A percentile compares a stretch with the other conserved stretches of the same genome.
Evolutionary conservation across 306 rosid genomes (phyloP).

Genomic region (Medicago arabica): DNA sequence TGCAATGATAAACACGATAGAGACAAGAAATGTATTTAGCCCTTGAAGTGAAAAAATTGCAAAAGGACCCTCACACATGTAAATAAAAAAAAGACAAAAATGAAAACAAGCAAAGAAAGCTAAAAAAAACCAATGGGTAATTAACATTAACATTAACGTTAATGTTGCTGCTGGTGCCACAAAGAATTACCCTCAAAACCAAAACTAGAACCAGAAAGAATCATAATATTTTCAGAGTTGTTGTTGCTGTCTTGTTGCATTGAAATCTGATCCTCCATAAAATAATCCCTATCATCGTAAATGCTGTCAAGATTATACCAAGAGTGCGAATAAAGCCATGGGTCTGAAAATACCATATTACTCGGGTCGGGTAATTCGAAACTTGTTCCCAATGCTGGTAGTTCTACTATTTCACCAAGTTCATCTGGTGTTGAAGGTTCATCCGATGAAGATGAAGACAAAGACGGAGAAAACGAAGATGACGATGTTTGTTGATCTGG

Average conservation of each 20-base stretch:
- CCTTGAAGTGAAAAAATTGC: constrained; percentile 2
- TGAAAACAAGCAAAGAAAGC: background rate
- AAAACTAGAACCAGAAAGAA: constrained; percentile 51
- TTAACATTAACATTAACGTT: constrained; percentile 42
- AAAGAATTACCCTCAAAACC: constrained; percentile 51
- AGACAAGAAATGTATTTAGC: constrained; percentile 17
- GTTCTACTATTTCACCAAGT: constrained; percentile 79
- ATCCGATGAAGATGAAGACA: constrained; percentile 19
- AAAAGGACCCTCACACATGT: constrained; percentile 27
- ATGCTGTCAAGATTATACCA: constrained; percentile 50
- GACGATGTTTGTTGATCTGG: constrained; percentile 24
- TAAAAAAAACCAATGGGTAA: constrained; percentile 1
- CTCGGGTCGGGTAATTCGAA: constrained; percentile 52
- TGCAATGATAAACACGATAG: background rate
- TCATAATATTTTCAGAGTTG: constrained; percentile 46
- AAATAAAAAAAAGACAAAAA: background rate
- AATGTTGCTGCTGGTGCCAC: constrained; percentile 49
- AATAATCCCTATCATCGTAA: constrained; percentile 45
- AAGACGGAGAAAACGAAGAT: background rate
- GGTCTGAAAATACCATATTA: constrained; percentile 60
- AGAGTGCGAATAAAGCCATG: constrained; percentile 52
- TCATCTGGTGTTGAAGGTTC: constrained; percentile 64
- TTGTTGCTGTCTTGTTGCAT: constrained; percentile 41
- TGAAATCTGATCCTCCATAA: constrained; percentile 53
- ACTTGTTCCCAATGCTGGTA: constrained; percentile 59